Conservation (phyloP, 1,284 basidiomycete species). For the Neolentinus lepideus region DNA sequence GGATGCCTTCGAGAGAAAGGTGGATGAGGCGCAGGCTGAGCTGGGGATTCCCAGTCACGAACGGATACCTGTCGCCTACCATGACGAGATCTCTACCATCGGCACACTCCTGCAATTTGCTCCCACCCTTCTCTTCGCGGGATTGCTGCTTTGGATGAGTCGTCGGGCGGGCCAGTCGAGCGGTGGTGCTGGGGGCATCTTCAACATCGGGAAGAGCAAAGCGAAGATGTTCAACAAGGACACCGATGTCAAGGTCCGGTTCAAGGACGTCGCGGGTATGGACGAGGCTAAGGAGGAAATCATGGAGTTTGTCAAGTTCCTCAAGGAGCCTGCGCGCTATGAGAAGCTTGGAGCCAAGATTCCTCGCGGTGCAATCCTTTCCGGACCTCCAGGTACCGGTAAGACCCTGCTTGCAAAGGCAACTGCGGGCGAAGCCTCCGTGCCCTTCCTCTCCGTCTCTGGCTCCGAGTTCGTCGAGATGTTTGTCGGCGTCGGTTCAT, state of each 20-base stretch:
- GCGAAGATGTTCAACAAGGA: slow-evolving; percentile 98
- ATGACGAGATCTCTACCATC: slow-evolving; percentile 87
- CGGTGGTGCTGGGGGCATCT: slow-evolving; percentile 83
- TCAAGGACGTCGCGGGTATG: slow-evolving; percentile 97
- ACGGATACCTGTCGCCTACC: slow-evolving; percentile 95
- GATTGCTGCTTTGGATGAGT: slow-evolving; percentile 87
- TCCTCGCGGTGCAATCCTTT: slow-evolving; percentile 95
- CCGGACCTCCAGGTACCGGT: slow-evolving; percentile 97
- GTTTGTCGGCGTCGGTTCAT: slow-evolving; percentile 99
- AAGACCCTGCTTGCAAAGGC: slow-evolving; percentile 98
- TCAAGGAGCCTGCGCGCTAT: slow-evolving; percentile 94
- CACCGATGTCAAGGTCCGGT: slow-evolving; percentile 89
- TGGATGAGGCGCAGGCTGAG: slow-evolving; percentile 91
- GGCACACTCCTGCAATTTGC: slow-evolving; percentile 88
- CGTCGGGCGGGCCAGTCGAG: slow-evolving; percentile 66
- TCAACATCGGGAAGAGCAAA: slow-evolving; percentile 94
- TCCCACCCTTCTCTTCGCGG: slow-evolving; percentile 88
- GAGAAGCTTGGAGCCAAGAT: slow-evolving; percentile 98
- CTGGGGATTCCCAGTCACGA: slow-evolving; percentile 88
- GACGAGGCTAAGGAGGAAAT: slow-evolving; percentile 99
- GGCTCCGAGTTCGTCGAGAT: slow-evolving; percentile 99
- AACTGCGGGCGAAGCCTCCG: slow-evolving; percentile 94
- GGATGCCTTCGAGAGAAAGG: slow-evolving; percentile 93
- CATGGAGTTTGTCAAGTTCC: slow-evolving; percentile 99
- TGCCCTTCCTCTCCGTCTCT: slow-evolving; percentile 97